Evolutionary conservation across 768 basidiomycete species (phyloP), one percentile per base, ranked within the genome.

Genomic region (Gymnopilus dilepis): DNA sequence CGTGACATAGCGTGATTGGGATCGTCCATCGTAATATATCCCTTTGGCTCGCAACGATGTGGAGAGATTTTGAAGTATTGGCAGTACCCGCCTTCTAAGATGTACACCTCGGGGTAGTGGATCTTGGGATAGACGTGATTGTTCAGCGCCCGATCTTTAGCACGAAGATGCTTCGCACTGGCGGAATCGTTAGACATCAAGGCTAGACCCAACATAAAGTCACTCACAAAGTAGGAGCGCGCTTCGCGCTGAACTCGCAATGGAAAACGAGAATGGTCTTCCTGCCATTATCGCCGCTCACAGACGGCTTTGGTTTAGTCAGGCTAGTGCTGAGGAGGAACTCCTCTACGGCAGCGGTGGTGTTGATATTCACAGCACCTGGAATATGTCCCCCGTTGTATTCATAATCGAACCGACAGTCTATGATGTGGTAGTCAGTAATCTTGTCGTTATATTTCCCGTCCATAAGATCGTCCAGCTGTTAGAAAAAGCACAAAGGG

Each of bases 381-480:
- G 86, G 85, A 65, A 99, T 86, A 77, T 99, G 97, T 0, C 97
- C 97, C 8, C 97, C 97, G 51, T 83, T 81, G 74, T 89, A 98
- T 77, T 99, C 97, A 70, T 97, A 99, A 64, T 95, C 94, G 75
- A 99, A 99, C 42, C 97, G 91, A 74, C 97, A 99, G 77, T 99
- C 97, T 67, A 99, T 90, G 59, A 99, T 77, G 67, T 91, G 84
- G 73, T 82, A 97, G 47, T 86, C 80, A 38, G 82, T 80, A 59
- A 97, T 86, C 62, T 83, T 76, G 19, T 82, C 71, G 53, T 85
- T 76, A 74, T 86, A 98, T 65, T 76, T 80, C 22, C 97, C 96
- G 50, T 88, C 85, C 31, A 99, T 75, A 13, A 99, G 80, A 13
- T 81, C 78, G 65, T 95, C 85, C 72, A 99, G 75, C 95, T 97